Base-by-base conservation (phyloP, 805 yeast species). In the Candida berthetii region DNA sequence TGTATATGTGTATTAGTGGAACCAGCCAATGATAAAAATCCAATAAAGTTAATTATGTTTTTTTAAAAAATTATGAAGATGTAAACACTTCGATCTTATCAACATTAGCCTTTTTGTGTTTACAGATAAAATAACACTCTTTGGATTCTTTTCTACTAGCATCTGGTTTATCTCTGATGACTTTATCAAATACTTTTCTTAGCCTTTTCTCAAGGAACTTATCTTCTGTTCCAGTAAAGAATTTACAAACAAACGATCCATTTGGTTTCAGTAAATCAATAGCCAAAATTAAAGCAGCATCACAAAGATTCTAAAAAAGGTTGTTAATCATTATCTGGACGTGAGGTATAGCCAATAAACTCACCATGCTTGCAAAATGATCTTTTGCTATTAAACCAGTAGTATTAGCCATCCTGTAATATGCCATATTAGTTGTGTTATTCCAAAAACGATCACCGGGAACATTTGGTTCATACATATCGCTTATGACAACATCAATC, bases 391-490 rank as follows among this genome's bases (percentile, higher is more conserved):
- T 76, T 33, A 86, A 64, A 4, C 99, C 98, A 13, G 89, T 71
- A 4, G 97, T 87, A 57, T 91, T 91, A 37, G 88, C 85, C 85
- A 91, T 84, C 98, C 96, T 91, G 65, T 69, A 69, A 58, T 80
- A 84, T 37, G 96, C 79, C 42, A 74, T 75, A 80, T 82, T 82
- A 81, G 86, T 78, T 71, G 84, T 76, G 63, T 76, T 67, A 57
- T 68, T 70, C 72, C 77, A 69, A 57, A 64, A 76, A 6, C 78
- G 78, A 19, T 65, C 54, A 25, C 60, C 58, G 51, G 75, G 80
- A 38, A 75, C 68, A 66, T 71, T 64, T 38, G 80, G 83, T 58
- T 71, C 91, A 71, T 83, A 84, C 95, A 85, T 85, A 68, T 85
- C 95, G 66, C 91, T 84, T 40, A 85, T 54, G 38, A 85, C 76